Percentiles rank a stretch among this genome's conserved stretches.
phyloP scores from a whole-genome alignment of 192 early-diverging fungal species.

The Cetraspora pellucida region DNA sequence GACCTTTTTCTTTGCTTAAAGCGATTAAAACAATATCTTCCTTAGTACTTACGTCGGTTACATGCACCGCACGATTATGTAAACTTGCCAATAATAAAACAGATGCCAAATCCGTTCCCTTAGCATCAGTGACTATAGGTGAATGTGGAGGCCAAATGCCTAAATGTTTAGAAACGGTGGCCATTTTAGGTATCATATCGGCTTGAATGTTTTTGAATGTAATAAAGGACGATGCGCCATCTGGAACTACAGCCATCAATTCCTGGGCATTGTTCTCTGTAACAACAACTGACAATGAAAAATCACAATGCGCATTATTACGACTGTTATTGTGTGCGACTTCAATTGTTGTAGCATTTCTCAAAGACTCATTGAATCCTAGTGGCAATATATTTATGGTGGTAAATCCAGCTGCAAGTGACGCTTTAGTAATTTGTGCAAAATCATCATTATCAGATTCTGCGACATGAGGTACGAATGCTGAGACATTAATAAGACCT shows the following conservation, averaged over 20 bases:
- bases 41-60: constrained; percentile 76
- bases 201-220: constrained; percentile 58
- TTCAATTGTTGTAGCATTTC: constrained; percentile 58
- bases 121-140: constrained; percentile 83
- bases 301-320: constrained; percentile 68
- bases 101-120: constrained; percentile 84
- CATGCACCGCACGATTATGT: constrained; percentile 83
- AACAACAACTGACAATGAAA: constrained; percentile 69
- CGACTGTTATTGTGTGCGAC: constrained; percentile 53
- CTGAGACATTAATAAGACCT: constrained; percentile 84
- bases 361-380: constrained; percentile 54
- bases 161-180: constrained; percentile 74
- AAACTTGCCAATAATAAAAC: constrained; percentile 86
- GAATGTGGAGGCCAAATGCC: constrained; percentile 74
- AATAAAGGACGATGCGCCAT: constrained; percentile 62
- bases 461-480: constrained; percentile 60
- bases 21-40: constrained; percentile 86
- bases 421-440: constrained; percentile 44
- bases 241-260: constrained; percentile 45
- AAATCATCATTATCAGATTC: constrained; percentile 55
- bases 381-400: constrained; percentile 65
- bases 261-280: constrained; percentile 62
- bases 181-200: constrained; percentile 53
- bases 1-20: constrained; percentile 83
- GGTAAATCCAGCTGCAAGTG: constrained; percentile 82